Evolutionary conservation across 163 green algal species (phyloP).

Genomic region (Chlorella variabilis): DNA sequence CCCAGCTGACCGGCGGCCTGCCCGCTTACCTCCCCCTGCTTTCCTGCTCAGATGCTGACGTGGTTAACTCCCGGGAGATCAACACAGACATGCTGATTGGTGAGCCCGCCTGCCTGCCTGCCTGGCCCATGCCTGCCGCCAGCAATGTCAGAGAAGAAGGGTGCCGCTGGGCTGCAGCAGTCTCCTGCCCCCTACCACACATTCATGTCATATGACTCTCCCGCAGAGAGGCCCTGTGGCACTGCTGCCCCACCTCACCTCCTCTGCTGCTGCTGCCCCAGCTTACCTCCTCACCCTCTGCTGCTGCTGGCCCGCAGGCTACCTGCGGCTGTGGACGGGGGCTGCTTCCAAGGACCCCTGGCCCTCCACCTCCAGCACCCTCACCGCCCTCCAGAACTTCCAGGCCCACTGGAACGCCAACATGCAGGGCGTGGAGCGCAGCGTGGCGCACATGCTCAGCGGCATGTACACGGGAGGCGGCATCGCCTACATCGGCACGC

Average conservation of each 20-base stretch:
- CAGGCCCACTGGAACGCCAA: conserved; percentile 14
- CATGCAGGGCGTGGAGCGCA: conserved; percentile 16
- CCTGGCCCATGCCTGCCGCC: not conserved
- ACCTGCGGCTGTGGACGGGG: not conserved
- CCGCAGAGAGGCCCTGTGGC: too few species aligned
- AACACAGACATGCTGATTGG: conserved; percentile 18
- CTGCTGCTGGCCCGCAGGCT: conserved; percentile 1
- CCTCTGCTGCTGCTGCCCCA: too few species aligned
- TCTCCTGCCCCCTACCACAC: not conserved
- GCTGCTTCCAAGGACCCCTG: not conserved
- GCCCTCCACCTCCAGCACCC: not conserved
- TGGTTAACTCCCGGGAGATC: conserved; percentile 17
- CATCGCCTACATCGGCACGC: not conserved
- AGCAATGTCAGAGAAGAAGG: too few species aligned
- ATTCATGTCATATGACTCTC: too few species aligned
- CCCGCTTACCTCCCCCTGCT: not conserved
- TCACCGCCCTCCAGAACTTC: not conserved
- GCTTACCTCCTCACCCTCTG: too few species aligned
- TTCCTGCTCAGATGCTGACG: conserved; percentile 7
- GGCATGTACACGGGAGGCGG: conserved; percentile 3
- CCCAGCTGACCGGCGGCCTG: not conserved
- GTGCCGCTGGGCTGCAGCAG: too few species aligned
- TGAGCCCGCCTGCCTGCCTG: not conserved
- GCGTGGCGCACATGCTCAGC: conserved; percentile 2
- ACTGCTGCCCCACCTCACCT: too few species aligned